Base-by-base conservation (phyloP, 2,329 filamentous ascomycete genomes). In the Cladophialophora carrionii region DNA sequence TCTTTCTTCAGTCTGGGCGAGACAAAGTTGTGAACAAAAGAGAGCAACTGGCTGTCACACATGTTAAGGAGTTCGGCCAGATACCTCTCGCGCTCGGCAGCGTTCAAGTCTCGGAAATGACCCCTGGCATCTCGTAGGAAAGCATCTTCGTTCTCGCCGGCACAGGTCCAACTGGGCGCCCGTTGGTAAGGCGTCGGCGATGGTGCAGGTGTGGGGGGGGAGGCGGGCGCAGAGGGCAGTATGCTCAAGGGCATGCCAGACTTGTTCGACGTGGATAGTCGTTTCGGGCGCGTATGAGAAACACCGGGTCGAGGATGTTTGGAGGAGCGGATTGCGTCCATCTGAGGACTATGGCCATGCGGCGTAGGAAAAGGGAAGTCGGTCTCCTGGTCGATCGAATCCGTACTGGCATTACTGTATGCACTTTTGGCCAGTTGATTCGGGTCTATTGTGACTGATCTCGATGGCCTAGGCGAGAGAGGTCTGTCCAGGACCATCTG, bases 21-120 rank as follows among this genome's bases (percentile, higher is more conserved):
- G 71, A 99, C 94, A 78, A 96, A 96, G 76, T 96, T 92, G 72
- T 96, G 92, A 22, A 99, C 93, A 75, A 97, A 98, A 78, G 92
- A 96, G 71, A 99, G 83, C 77, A 96, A 90, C 74, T 96, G 92
- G 73, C 91, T 97, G 72, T 96, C 96, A 80, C 95, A 99, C 72
- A 96, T 85, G 74, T 96, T 96, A 70, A 99, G 82, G 63, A 99
- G 82, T 75, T 96, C 93, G 57, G 91, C 91, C 65, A 99, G 81
- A 72, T 96, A 86, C 46, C 90, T 86, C 72, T 92, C 90, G 63
- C 91, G 87, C 77, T 94, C 90, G 0, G 87, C 85, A 26, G 88
- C 86, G 64, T 88, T 89, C 76, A 92, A 88, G 61, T 88, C 87
- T 73, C 88, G 87, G 74, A 98, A 98, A 73, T 92, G 87, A 66